A percentile compares a stretch with the other conserved stretches of the same genome.
These are phyloP conservation scores for Ilex asprella DNA, from an alignment of 257 asterid genomes.

Conservation along the genomic window DNA sequence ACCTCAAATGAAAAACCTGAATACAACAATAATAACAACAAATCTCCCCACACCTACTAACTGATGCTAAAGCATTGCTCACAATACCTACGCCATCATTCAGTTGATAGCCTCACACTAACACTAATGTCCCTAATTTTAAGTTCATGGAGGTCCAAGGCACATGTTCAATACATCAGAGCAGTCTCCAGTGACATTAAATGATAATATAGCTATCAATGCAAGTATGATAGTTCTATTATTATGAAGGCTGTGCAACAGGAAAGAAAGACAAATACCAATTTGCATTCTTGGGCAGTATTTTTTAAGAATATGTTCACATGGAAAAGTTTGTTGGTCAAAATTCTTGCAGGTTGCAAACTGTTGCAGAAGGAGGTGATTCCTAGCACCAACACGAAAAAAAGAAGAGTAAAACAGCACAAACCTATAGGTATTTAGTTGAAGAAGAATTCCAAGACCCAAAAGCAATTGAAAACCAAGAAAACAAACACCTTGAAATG, in stretches of 20 bases:
- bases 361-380: slow-evolving; percentile 1
- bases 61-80: too few relatives aligned
- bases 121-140: too few relatives aligned
- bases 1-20: too few relatives aligned
- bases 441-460: slow-evolving; percentile 85
- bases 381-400: background rate
- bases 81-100: too few relatives aligned
- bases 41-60: too few relatives aligned
- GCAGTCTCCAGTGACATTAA: too few relatives aligned
- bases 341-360: background rate
- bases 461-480: slow-evolving; percentile 83
- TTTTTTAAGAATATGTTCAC: background rate
- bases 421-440: slow-evolving; percentile 78
- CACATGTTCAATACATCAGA: too few relatives aligned
- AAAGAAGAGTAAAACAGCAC: slow-evolving; percentile 13
- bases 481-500: slow-evolving; percentile 74
- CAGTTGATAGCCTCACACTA: too few relatives aligned
- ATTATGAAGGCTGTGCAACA: background rate
- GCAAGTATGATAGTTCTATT: background rate
- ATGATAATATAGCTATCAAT: too few relatives aligned
- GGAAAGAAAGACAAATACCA: background rate
- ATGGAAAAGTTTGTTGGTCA: background rate
- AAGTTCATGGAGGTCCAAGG: too few relatives aligned
- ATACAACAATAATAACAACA: too few relatives aligned
- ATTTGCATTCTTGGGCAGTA: too few relatives aligned